Evolutionary conservation across 371 early-diverging fungal species (phyloP).

Genomic region (Mortierella sp.): DNA sequence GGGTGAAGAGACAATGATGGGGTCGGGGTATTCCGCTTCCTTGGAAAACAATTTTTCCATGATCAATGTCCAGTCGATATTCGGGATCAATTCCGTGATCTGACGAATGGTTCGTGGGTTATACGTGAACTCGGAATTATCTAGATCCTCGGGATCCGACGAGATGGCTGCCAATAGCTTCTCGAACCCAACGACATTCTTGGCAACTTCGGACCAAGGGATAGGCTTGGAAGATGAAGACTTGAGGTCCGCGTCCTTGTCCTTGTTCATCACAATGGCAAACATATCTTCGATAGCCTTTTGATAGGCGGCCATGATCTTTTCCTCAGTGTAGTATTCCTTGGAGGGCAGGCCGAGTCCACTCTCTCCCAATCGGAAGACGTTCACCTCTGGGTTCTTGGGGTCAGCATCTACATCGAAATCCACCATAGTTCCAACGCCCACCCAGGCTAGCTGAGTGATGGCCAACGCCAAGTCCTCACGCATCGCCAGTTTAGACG

Average conservation of each 20-base stretch:
- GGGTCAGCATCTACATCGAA: conserved; percentile 59
- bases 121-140: conserved; percentile 63
- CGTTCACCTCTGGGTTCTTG: conserved; percentile 60
- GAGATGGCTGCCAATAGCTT: conserved; percentile 58
- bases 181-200: conserved; percentile 65
- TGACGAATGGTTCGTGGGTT: conserved; percentile 60
- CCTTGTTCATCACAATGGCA: conserved; percentile 33
- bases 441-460: conserved; percentile 34
- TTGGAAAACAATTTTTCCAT: conserved; percentile 48
- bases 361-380: conserved; percentile 57
- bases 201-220: conserved; percentile 52
- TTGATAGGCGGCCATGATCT: conserved; percentile 55
- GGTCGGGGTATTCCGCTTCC: conserved; percentile 44
- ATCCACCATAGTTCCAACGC: conserved; percentile 49
- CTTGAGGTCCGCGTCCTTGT: background rate
- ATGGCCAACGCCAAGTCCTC: conserved; percentile 35
- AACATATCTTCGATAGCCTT: conserved; percentile 54
- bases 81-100: conserved; percentile 53
- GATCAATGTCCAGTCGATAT: conserved; percentile 60
- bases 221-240: background rate
- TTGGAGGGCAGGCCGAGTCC: conserved; percentile 69
- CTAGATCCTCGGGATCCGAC: conserved; percentile 57
- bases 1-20: conserved; percentile 60
- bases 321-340: conserved; percentile 62
- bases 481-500: conserved; percentile 2